Base-by-base conservation (phyloP, 2,329 filamentous ascomycete species). In the Apiospora phragmitis region DNA sequence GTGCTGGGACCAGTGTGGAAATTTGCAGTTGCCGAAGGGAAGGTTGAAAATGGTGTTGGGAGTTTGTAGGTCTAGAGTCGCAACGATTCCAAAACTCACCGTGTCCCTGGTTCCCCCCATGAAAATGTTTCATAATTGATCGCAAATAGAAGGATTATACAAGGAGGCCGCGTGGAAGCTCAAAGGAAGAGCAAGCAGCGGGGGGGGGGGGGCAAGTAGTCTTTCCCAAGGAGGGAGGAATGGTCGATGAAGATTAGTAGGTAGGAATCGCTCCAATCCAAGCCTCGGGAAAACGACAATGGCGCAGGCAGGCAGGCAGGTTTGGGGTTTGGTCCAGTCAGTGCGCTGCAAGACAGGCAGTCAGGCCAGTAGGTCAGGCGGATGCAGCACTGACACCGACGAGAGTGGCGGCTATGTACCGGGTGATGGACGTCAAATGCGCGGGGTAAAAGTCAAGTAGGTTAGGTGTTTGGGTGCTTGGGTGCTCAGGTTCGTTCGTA, bases 81-180 rank as follows among this genome's bases (percentile, higher is more conserved):
- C 29, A 45, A 59, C 24, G 41, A 65, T 59, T 32, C 43, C 9
- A n/a, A 70, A 38, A 77, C 79, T 79, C 78, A 85, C 84, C 83
- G 80, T 81, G 79, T 79, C 85, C 82, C 77, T 78, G 79, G 73
- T 79, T 77, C 77, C 79, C 79, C 77, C 79, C 81, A 82, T 83
- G 77, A 78, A 80, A 81, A 76, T 81, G 80, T 79, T 81, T 82
- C 84, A 85, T 85, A 81, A 78, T 84, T 83, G 79, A 76, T 75
- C 71, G 71, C 69, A 65, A 65, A 21, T 38, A 14, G 18, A 59
- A n/a, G 21, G 11, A 12, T 59, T 59, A 9, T 59, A 38, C 29
- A 38, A 38, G 29, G 32, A 38, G 55, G 32, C 55, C 55, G 55
- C 55, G 55, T 62, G 55, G 55, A n/a, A 62, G 55, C 55, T 62